Evolutionary conservation across 2,329 filamentous ascomycete species (phyloP), one percentile per base, ranked within the genome.

Genomic region (Capronia coronata): DNA sequence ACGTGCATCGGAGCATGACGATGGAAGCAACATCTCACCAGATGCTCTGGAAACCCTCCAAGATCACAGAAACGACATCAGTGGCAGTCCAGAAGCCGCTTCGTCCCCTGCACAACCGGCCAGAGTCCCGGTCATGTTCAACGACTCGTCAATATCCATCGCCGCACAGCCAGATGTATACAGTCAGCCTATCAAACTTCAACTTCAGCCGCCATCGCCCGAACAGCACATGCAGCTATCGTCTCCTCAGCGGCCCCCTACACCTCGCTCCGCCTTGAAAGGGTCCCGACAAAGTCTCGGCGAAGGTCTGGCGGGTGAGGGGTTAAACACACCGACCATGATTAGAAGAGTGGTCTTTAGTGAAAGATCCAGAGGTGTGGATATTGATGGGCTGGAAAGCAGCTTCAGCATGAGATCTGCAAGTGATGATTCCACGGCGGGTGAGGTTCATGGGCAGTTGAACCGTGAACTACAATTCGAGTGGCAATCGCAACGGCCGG

Each of bases 221-320:
- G 18, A 13, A 11, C 29, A n/a, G 27, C 9, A 10, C 10, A 16
- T 29, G 9, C n/a, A n/a, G n/a, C 19, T 37, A 22, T 38, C 34
- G 21, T 54, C 55, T 30, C 43, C 46, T 44, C 45, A 35, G 25
- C 43, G 55, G 30, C 57, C 57, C 11, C 47, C 54, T 2, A 61
- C 59, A 16, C 59, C 59, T 23, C 51, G 56, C 19, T 61, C 59
- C 14, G 59, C 59, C 2, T 35, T 61, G 48, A 61, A 61, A 48
- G 59, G 59, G 3, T 51, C 49, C 16, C 49, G 59, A 9, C 37
- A 47, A 6, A 55, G 38, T 40, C 44, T 56, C 11, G 45, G 42
- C 5, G 39, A 44, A 25, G 45, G 11, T 16, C 19, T 45, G 22
- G 38, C 22, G 18, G n/a, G 29, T 16, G 39, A 23, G 10, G 39